Evolutionary conservation across 306 rosid genomes (phyloP).

Genomic region (Dicorynia guianensis): DNA sequence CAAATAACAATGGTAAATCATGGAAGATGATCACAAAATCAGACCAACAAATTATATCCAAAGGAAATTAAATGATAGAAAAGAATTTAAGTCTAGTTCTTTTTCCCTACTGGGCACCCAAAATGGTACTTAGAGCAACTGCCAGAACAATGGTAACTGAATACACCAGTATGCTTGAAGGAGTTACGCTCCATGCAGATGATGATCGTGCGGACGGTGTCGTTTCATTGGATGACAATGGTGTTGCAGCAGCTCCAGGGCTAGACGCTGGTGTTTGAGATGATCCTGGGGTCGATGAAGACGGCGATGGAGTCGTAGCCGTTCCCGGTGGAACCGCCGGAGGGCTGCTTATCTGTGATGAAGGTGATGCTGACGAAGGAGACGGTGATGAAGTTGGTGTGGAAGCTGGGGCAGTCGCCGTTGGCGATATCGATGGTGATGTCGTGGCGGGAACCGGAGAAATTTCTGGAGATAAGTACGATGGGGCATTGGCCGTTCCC

Average conservation of each 20-base stretch:
- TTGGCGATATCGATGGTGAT: neutral
- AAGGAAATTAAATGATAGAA: neutral
- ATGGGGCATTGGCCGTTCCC: neutral
- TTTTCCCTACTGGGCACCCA: constrained; percentile 31
- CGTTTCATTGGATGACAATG: constrained; percentile 36
- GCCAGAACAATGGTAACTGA: constrained; percentile 43
- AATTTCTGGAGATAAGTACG: neutral
- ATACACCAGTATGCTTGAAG: constrained; percentile 39
- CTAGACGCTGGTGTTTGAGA: neutral
- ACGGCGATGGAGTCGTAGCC: constrained; percentile 7
- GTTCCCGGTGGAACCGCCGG: constrained; percentile 12
- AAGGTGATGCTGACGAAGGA: neutral
- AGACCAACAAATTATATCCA: constrained; percentile 1
- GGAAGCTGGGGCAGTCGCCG: constrained; percentile 3
- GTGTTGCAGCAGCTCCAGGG: neutral
- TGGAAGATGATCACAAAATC: constrained; percentile 18
- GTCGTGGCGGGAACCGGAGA: neutral
- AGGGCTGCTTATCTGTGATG: too few species aligned
- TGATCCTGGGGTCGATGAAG: constrained; percentile 31
- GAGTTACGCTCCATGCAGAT: constrained; percentile 36
- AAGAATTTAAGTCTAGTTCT: neutral
- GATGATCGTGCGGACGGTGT: neutral
- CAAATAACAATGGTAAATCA: constrained; percentile 20
- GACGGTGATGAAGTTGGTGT: neutral
- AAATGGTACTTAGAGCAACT: constrained; percentile 40